Base-by-base conservation (phyloP, 1,284 basidiomycete genomes). In the Singerocomus rubriflavus region DNA sequence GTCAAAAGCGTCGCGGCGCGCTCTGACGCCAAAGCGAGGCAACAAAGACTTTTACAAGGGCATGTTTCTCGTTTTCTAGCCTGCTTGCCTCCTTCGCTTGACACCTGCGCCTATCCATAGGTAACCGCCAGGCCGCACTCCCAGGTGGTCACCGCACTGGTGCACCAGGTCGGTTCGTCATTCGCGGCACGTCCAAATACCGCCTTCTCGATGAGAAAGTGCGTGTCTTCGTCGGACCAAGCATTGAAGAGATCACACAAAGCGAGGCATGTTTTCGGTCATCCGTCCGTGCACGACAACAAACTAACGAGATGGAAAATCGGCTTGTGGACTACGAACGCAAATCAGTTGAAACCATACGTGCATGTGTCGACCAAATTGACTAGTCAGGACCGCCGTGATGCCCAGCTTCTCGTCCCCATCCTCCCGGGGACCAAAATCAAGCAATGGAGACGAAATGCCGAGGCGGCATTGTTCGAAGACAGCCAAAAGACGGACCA, bases 1-100 rank as follows among this genome's bases (percentile, higher is more conserved):
- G 6, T 87, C 85, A 31, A 91, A 91, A 71, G 93, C 93, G 26
- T 90, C 87, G 3, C 77, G 93, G 49, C 73, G 83, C 26, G 80
- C 91, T 5, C 75, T 96, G 43, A 93, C 86, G 0, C 76, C 88
- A 0, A 96, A 96, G 69, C 73, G 84, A 45, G 93, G 81, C 16
- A 95, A 94, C 74, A 96, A 95, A 63, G 91, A 96, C 68, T 96
- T 79, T 66, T 96, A 95, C 78, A 97, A 96, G 71, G 93, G 93
- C 87, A 10, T 32, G 71, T 67, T 3, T 33, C 25, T 12, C 30
- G n/a, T 31, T 9, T 9, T 8, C 8, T 30, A 16, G 0, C 3
- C 21, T 29, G 17, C 41, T 37, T n/a, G 2, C 9, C 36, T 21
- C 2, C 21, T 21, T 13, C 21, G 16, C n/a, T 26, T 46, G 39